Evolutionary conservation across 805 yeast genomes (phyloP).

Genomic region (Maudiozyma saulgeensis): DNA sequence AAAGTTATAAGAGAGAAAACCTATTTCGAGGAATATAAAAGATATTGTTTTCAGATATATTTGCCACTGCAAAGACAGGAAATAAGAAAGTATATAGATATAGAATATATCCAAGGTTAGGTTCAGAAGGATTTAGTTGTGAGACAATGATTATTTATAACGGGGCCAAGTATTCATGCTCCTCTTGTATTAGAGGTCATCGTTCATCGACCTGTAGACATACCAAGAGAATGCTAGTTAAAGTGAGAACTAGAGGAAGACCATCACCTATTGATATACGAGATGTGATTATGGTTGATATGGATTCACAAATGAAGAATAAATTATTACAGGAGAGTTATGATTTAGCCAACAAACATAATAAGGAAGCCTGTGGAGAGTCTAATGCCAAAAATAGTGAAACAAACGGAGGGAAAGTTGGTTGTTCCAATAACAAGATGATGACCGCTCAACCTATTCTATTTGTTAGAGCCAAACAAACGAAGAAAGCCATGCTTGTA

Average conservation of each 20-base stretch:
- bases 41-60: too few relatives aligned
- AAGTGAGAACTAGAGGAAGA: conserved; percentile 84
- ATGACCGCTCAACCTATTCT: conserved; percentile 26
- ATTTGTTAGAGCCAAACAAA: conserved; percentile 19
- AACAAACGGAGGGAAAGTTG: background rate
- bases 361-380: background rate
- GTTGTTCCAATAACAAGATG: conserved; percentile 8
- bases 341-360: conserved; percentile 2
- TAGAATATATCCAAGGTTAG: too few relatives aligned
- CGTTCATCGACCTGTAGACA: conserved; percentile 83
- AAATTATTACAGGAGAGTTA: conserved; percentile 2
- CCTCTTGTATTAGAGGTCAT: conserved; percentile 86
- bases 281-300: conserved; percentile 26
- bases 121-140: background rate
- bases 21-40: too few relatives aligned
- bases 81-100: too few relatives aligned
- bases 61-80: too few relatives aligned
- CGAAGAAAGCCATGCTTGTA: conserved; percentile 21
- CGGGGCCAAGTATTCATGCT: conserved; percentile 74
- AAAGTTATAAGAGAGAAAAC: too few relatives aligned
- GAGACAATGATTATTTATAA: conserved; percentile 62
- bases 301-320: conserved; percentile 17
- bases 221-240: conserved; percentile 65
- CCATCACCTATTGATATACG: conserved; percentile 47
- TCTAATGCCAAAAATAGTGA: background rate